Conservation (phyloP, 169 alveolate genomes). For the Eimeria necatrix region DNA sequence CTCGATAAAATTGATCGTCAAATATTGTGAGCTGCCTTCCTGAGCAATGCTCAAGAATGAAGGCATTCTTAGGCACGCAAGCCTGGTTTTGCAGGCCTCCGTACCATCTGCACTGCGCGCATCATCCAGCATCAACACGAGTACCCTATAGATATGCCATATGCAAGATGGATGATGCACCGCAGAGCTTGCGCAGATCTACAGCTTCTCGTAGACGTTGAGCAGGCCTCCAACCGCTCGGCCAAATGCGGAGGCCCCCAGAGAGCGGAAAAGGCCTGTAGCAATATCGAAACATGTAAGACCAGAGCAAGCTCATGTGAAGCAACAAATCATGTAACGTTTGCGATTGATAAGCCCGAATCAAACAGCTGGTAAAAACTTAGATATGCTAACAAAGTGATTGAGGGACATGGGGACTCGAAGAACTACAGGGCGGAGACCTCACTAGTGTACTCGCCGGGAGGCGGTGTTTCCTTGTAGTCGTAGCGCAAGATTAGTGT, state of each 20-base stretch:
- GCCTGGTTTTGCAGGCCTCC: neutral
- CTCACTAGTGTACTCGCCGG: slow-evolving; percentile 73
- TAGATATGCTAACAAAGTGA: neutral
- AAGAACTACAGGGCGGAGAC: neutral
- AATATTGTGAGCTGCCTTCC: neutral
- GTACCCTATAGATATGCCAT: neutral
- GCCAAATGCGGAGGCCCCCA: slow-evolving; percentile 65
- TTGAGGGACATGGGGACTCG: neutral
- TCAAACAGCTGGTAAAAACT: neutral
- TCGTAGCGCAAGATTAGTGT: slow-evolving; percentile 77
- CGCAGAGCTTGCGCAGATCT: neutral
- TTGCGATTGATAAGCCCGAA: neutral
- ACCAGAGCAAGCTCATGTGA: neutral
- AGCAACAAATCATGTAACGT: neutral
- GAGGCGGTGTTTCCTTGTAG: slow-evolving; percentile 79
- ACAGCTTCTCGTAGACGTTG: slow-evolving; percentile 52
- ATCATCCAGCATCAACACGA: no score
- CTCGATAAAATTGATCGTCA: neutral
- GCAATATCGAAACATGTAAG: neutral
- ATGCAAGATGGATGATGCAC: neutral
- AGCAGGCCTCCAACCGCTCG: slow-evolving; percentile 50
- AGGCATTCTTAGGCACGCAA: neutral
- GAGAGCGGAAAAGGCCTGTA: slow-evolving; percentile 53
- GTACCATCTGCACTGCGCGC: no score
- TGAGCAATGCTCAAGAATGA: neutral